phyloP scores from a whole-genome alignment of 2,329 filamentous ascomycete genomes.

The Neonectria magnoliae region DNA sequence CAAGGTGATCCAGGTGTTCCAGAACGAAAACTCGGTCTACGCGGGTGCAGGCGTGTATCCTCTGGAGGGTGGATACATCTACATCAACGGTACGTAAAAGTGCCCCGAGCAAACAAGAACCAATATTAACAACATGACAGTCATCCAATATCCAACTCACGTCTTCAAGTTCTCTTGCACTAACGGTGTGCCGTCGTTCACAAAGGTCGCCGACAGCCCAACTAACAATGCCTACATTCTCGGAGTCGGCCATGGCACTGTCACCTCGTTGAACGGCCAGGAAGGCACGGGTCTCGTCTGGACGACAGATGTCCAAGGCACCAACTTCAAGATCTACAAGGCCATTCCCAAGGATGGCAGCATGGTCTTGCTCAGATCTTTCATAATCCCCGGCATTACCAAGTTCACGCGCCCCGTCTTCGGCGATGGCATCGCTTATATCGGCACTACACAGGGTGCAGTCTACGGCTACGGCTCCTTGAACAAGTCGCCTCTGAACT shows the following conservation, averaged over 20 bases:
- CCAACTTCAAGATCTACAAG: slow-evolving; percentile 62
- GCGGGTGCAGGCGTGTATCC: slow-evolving; percentile 59
- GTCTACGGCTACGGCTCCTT: slow-evolving; percentile 67
- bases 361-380: slow-evolving; percentile 60
- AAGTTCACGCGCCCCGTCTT: slow-evolving; percentile 69
- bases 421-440: slow-evolving; percentile 64
- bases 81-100: slow-evolving; percentile 50
- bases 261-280: slow-evolving; percentile 63
- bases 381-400: slow-evolving; percentile 60
- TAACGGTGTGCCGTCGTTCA: slow-evolving; percentile 61
- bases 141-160: slow-evolving; percentile 64
- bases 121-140: slow-evolving; percentile 9
- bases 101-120: background rate
- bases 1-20: slow-evolving; percentile 56
- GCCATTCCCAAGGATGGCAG: slow-evolving; percentile 58
- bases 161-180: slow-evolving; percentile 68
- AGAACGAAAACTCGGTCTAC: slow-evolving; percentile 57
- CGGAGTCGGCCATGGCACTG: slow-evolving; percentile 66
- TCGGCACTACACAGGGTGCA: slow-evolving; percentile 61
- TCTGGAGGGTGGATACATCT: slow-evolving; percentile 59
- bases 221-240: slow-evolving; percentile 62
- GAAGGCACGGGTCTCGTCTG: slow-evolving; percentile 66
- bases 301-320: slow-evolving; percentile 65
- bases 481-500: slow-evolving; percentile 64
- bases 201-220: slow-evolving; percentile 61